Evolutionary conservation across 768 basidiomycete species (phyloP).

Genomic region (Rubroboletus pulcherrimus): DNA sequence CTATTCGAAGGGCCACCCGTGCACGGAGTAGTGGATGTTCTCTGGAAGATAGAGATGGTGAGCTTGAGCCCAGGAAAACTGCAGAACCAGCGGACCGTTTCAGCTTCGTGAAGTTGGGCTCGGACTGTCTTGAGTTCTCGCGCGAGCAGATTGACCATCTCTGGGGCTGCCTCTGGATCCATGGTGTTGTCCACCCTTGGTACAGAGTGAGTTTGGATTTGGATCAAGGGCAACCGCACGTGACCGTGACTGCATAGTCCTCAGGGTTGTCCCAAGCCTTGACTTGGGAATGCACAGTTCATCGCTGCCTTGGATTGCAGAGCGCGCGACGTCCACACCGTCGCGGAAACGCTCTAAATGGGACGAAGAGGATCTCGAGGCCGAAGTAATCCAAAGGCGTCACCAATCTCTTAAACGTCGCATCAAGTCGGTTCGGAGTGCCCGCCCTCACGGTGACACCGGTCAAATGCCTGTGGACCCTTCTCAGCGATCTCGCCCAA

Average conservation of each 20-base stretch:
- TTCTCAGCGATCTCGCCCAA: constrained; percentile 14
- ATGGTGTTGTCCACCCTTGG: constrained; percentile 17
- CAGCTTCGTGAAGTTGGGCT: constrained; percentile 20
- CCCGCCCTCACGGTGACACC: constrained; percentile 11
- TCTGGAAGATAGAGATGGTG: constrained; percentile 4
- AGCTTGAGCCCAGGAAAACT: neutral
- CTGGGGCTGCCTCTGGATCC: constrained; percentile 26
- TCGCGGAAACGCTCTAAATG: constrained; percentile 78
- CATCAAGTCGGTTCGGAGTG: constrained; percentile 37
- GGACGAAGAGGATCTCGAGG: constrained; percentile 49
- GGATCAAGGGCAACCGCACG: constrained; percentile 1
- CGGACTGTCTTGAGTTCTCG: constrained; percentile 25
- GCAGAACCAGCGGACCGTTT: constrained; percentile 11
- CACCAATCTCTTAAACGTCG: constrained; percentile 53
- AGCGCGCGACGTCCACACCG: constrained; percentile 44
- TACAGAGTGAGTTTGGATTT: neutral
- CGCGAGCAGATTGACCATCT: constrained; percentile 24
- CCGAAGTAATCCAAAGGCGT: constrained; percentile 31
- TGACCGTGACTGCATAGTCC: constrained; percentile 1
- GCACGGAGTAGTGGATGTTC: constrained; percentile 2
- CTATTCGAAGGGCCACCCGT: neutral
- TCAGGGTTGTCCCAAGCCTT: neutral
- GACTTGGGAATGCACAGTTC: constrained; percentile 4
- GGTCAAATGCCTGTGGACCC: constrained; percentile 13
- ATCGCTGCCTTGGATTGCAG: constrained; percentile 28